Conservation (phyloP, 2,329 filamentous ascomycete species). For the Aureobasidium sp. region DNA sequence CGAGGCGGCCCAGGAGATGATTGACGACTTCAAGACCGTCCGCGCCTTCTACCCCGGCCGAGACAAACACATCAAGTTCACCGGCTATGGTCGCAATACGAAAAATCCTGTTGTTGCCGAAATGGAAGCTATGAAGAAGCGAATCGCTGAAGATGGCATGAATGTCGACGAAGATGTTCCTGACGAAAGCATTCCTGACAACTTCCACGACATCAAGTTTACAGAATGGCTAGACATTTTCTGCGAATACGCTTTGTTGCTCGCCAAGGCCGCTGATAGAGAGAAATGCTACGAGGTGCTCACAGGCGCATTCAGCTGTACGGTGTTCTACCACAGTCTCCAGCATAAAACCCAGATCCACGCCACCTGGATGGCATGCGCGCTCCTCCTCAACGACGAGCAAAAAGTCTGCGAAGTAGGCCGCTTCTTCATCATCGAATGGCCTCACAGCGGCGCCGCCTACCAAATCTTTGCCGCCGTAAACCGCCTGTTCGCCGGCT, state of each 20-base stretch:
- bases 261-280: constrained; percentile 60
- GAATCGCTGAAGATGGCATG: constrained; percentile 34
- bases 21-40: constrained; percentile 55
- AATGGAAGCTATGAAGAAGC: constrained; percentile 33
- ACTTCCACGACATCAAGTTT: constrained; percentile 74
- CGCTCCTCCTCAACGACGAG: constrained; percentile 69
- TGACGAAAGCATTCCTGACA: constrained; percentile 33
- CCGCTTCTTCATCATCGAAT: constrained; percentile 78
- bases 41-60: constrained; percentile 51
- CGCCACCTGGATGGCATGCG: constrained; percentile 51
- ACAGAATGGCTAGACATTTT: constrained; percentile 85
- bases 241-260: constrained; percentile 72
- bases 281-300: constrained; percentile 74
- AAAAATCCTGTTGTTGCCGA: constrained; percentile 23
- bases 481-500: constrained; percentile 68
- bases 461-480: constrained; percentile 77
- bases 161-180: constrained; percentile 20
- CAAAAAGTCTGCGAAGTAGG: constrained; percentile 68
- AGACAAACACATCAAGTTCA: constrained; percentile 43
- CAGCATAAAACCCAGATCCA: constrained; percentile 24
- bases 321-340: constrained; percentile 64
- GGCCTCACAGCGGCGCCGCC: constrained; percentile 70
- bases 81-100: constrained; percentile 28
- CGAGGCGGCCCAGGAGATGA: constrained; percentile 50
- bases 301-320: constrained; percentile 67